Conservation (phyloP, 2,329 filamentous ascomycete species). For the Karstenula rhodostoma region DNA sequence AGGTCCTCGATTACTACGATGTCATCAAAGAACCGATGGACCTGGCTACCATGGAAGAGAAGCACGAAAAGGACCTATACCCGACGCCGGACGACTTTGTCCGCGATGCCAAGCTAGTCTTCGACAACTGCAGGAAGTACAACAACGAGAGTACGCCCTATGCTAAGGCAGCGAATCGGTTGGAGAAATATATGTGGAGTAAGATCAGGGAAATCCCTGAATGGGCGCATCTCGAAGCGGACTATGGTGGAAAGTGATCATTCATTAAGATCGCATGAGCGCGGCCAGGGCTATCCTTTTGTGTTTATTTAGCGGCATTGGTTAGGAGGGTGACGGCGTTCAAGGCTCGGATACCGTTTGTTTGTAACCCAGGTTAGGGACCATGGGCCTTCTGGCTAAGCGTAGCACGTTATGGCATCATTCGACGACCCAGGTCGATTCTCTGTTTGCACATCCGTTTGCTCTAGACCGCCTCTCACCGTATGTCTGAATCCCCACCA, state of each 20-base stretch:
- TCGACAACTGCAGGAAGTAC: slow-evolving; percentile 94
- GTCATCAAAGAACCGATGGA: slow-evolving; percentile 99
- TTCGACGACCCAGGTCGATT: background rate
- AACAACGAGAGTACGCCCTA: slow-evolving; percentile 96
- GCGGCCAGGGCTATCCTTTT: background rate
- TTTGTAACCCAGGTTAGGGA: background rate
- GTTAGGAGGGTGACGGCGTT: slow-evolving; percentile 4
- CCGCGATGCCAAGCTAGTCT: slow-evolving; percentile 86
- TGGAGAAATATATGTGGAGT: slow-evolving; percentile 95
- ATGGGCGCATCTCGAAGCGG: slow-evolving; percentile 62
- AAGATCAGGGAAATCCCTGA: slow-evolving; percentile 91
- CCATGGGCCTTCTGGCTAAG: background rate
- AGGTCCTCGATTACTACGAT: slow-evolving; percentile 98
- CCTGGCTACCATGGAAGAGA: slow-evolving; percentile 91
- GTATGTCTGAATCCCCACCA: too few relatives aligned
- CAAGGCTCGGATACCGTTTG: background rate
- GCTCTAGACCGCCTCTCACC: too few relatives aligned
- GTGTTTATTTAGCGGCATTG: slow-evolving; percentile 13
- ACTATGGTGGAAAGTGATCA: slow-evolving; percentile 8
- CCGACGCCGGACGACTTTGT: slow-evolving; percentile 91
- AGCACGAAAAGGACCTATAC: slow-evolving; percentile 93
- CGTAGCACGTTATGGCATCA: background rate
- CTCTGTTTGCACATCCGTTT: too few relatives aligned
- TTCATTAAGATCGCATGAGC: background rate
- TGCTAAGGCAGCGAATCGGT: slow-evolving; percentile 90